Evolutionary conservation across 2,329 filamentous ascomycete genomes (phyloP).

Genomic region (Chalaropsis ovoidea): DNA sequence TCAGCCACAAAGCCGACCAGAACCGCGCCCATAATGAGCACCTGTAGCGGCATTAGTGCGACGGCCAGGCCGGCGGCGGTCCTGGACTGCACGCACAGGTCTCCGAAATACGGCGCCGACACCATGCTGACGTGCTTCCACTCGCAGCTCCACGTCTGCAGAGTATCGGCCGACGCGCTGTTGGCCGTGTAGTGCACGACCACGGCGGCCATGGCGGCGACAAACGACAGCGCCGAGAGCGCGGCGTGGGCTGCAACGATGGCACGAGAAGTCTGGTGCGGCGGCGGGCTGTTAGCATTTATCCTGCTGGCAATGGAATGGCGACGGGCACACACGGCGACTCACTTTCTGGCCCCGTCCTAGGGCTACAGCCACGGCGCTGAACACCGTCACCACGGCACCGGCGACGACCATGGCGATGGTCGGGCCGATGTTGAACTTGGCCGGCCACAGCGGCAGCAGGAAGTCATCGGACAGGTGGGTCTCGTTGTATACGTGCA

Average conservation of each 20-base stretch:
- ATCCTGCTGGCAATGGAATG: neutral
- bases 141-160: constrained; percentile 54
- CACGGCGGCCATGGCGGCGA: constrained; percentile 42
- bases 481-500: constrained; percentile 47
- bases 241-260: constrained; percentile 29
- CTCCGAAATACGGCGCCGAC: constrained; percentile 44
- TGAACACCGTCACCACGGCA: constrained; percentile 41
- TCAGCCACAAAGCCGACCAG: constrained; percentile 31
- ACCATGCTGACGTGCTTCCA: constrained; percentile 47
- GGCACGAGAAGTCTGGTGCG: constrained; percentile 27
- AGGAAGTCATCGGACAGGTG: constrained; percentile 39
- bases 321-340: constrained; percentile 25
- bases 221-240: constrained; percentile 48
- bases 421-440: constrained; percentile 48
- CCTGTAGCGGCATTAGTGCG: constrained; percentile 48
- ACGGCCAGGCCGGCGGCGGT: constrained; percentile 46
- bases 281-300: neutral
- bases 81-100: constrained; percentile 47
- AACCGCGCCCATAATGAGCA: constrained; percentile 39
- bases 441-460: constrained; percentile 48
- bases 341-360: constrained; percentile 44
- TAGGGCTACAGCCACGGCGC: constrained; percentile 39
- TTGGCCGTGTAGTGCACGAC: constrained; percentile 31
- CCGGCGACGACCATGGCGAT: constrained; percentile 46
- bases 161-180: constrained; percentile 31